Evolutionary conservation across 192 early-diverging fungal species (phyloP), one percentile per base, ranked within the genome.

Genomic region (Podila verticillata): DNA sequence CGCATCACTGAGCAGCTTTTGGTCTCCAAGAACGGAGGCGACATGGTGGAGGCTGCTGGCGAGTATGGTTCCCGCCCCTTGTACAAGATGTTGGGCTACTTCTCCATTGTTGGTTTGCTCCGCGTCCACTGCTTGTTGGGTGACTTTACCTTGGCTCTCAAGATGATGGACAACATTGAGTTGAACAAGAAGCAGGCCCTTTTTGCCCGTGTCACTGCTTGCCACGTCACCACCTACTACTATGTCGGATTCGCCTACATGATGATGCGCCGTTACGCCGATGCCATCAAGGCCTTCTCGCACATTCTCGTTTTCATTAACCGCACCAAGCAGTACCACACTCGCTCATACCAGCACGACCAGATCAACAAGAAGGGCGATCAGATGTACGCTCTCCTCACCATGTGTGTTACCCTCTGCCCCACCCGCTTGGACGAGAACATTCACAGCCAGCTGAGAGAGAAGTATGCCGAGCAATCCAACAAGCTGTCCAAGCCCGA

Each of bases 21-120:
- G 59, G 94, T 93, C n/a, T 87, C 85, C 75, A 92, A 94, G 90
- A 89, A 95, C 65, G 97, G 95, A 51, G 95, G 93, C 65, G 95
- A 97, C 63, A 93, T 95, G 87, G 73, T 87, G 77, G 93, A 94
- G 82, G 93, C 94, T 58, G 94, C 94, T 54, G 97, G 96, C 54
- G 93, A 94, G 75, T 97, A 95, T 83, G 96, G 96, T 35, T 85
- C 88, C 26, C 90, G 92, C 29, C 92, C 94, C n/a, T 77, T 97
- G 66, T 98, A 98, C 88, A 94, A 95, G 81, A 96, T 97, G 94
- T 87, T 98, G 10, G 97, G 97, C 3, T 98, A 98, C 89, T 98
- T 98, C 83, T 92, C 91, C 77, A 93, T 97, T 73, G 88, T 98
- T 61, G 96, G 96, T 12, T 87, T 97, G 36, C 86, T 97, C 35